Conservation (phyloP, 306 rosid genomes). For the Cercis canadensis region DNA sequence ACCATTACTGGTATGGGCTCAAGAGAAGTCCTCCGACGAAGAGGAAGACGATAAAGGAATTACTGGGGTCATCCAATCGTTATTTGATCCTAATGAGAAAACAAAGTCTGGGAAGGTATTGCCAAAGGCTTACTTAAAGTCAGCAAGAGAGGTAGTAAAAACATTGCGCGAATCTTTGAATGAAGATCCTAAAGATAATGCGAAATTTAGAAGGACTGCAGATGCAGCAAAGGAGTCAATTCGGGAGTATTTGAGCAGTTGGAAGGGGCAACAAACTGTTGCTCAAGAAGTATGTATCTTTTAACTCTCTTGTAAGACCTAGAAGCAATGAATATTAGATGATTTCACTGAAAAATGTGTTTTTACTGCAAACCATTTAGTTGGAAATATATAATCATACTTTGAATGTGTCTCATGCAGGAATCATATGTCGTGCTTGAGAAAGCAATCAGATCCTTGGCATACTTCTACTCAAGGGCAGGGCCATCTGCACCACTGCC, state of each 20-base stretch:
- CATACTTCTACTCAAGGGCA: slow-evolving; percentile 81
- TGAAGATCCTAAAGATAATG: slow-evolving; percentile 62
- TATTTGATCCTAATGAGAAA: slow-evolving; percentile 73
- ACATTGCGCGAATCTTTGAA: slow-evolving; percentile 79
- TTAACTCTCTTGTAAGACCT: too few species aligned
- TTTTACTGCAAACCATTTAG: slow-evolving; percentile 3
- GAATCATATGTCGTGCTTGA: slow-evolving; percentile 78
- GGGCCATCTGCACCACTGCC: slow-evolving; percentile 88
- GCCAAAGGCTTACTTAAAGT: slow-evolving; percentile 85
- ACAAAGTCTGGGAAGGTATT: slow-evolving; percentile 80
- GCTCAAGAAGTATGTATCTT: slow-evolving; percentile 66
- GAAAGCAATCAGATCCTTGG: slow-evolving; percentile 85
- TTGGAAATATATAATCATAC: slow-evolving; percentile 25
- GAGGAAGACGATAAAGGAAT: slow-evolving; percentile 65
- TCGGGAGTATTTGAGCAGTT: slow-evolving; percentile 76
- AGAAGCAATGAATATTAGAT: slow-evolving; percentile 10
- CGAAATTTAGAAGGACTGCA: slow-evolving; percentile 89
- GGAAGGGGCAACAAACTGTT: slow-evolving; percentile 76
- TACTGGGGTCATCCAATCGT: slow-evolving; percentile 64
- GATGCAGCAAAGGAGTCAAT: slow-evolving; percentile 91
- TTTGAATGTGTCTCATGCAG: slow-evolving; percentile 52
- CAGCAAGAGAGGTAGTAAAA: slow-evolving; percentile 84
- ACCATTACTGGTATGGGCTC: slow-evolving; percentile 57
- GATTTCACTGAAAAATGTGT: slow-evolving; percentile 9
- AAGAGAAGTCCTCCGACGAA: slow-evolving; percentile 48